phyloP scores from a whole-genome alignment of 108 stramenopile genomes.

The Skeletonema menzelii region DNA sequence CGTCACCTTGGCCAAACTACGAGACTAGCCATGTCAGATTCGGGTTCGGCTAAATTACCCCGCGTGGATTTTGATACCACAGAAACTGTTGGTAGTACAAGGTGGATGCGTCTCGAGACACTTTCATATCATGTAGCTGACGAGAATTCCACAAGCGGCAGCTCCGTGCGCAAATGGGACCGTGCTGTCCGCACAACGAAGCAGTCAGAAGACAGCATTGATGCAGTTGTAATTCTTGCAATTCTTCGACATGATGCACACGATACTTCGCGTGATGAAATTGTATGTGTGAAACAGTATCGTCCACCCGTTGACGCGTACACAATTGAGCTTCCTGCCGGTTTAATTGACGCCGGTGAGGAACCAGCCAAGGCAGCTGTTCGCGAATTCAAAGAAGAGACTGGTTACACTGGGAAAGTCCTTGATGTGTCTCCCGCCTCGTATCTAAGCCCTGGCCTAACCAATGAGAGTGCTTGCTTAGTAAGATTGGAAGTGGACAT shows the following conservation, averaged over 20 bases:
- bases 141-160: conserved; percentile 9
- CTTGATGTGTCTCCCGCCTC: conserved; percentile 34
- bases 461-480: conserved; percentile 60
- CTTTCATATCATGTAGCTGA: conserved; percentile 38
- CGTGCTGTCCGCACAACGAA: conserved; percentile 64
- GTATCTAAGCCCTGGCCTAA: conserved; percentile 69
- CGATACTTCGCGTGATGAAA: conserved; percentile 11
- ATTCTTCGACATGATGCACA: conserved; percentile 30
- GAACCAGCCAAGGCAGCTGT: conserved; percentile 40
- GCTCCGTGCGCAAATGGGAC: conserved; percentile 56
- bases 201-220: conserved; percentile 30
- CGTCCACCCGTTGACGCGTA: conserved; percentile 62
- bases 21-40: neutral
- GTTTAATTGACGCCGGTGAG: conserved; percentile 74
- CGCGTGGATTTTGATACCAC: conserved; percentile 33
- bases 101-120: conserved; percentile 56
- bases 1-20: neutral
- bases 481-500: conserved; percentile 67
- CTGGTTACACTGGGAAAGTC: conserved; percentile 62
- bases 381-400: conserved; percentile 74
- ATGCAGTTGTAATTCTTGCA: conserved; percentile 73
- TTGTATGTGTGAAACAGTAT: conserved; percentile 61
- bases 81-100: conserved; percentile 38
- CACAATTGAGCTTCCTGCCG: conserved; percentile 82
- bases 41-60: conserved; percentile 15